Base-by-base conservation (phyloP, 108 stramenopile species). In the Bacterosira constricta region DNA sequence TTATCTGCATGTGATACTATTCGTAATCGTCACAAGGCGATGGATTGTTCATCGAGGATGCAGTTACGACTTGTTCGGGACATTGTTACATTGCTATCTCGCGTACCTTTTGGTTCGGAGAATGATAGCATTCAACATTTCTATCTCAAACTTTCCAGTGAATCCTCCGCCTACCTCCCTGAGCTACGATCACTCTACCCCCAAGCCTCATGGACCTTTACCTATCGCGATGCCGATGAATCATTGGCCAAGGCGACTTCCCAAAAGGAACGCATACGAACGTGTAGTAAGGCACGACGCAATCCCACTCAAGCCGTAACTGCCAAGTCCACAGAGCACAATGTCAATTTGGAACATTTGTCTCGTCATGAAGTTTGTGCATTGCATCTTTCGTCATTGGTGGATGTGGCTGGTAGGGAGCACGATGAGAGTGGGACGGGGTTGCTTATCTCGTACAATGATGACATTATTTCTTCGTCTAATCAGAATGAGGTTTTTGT, bases 191-290 rank as follows among this genome's bases (percentile, higher is more conserved):
- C 1, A 9, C 6, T 61, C 66, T 21, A 8, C 57, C 66, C 66
- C 21, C 13, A 59, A 4, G 55, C 57, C 11, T 0, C 7, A 18
- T 68, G 66, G 66, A 18, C 37, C 8, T 69, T 69, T 37, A 11
- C 45, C 13, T 69, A 69, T 17, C 29, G 60, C n/a, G 20, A 47
- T 31, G n/a, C n/a, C n/a, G 32, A 37, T 1, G 60, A 69, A 6
- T 42, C 39, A 13, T 42, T 69, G 10, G 58, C 67, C 37, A 69
- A 69, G 38, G n/a, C n/a, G n/a, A 20, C 60, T 4, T 63, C 35
- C 1, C 30, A 61, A 35, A 5, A 26, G 42, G 21, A 8, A 61
- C 13, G 53, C 13, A 35, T 17, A 4, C 17, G 26, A 1, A 2
- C 60, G 1, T 61, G 60, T 37, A 42, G 37, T 26, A 61, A 61